A percentile compares a stretch with the other conserved stretches of the same genome.
Conservation (phyloP, 768 basidiomycete species). For the Rubroboletus satanas region DNA sequence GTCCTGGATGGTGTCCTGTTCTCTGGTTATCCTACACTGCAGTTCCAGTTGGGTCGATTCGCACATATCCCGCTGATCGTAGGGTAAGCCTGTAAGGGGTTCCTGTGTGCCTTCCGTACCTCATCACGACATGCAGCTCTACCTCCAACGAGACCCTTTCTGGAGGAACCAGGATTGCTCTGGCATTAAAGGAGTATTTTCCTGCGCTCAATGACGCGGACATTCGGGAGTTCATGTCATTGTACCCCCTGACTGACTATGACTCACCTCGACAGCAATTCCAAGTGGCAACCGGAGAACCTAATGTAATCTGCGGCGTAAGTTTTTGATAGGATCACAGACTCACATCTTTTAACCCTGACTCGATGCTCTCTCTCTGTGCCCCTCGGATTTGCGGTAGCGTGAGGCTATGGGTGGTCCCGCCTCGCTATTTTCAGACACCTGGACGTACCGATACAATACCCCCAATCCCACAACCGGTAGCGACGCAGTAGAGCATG, state of each 20-base stretch:
- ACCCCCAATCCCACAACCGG: constrained; percentile 45
- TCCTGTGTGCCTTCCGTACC: not conserved
- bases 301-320: constrained; percentile 51
- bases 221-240: constrained; percentile 35
- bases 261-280: constrained; percentile 39
- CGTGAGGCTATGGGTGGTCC: constrained; percentile 44
- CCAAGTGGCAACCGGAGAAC: constrained; percentile 48
- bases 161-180: constrained; percentile 33
- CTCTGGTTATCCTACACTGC: constrained; percentile 46
- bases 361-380: not conserved
- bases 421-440: constrained; percentile 31
- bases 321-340: constrained; percentile 17
- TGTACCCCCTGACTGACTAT: constrained; percentile 45
- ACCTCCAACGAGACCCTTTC: constrained; percentile 60
- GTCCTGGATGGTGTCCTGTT: constrained; percentile 54
- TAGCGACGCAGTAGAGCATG: constrained; percentile 39
- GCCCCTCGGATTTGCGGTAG: constrained; percentile 19
- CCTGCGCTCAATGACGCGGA: constrained; percentile 42
- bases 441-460: constrained; percentile 50
- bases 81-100: constrained; percentile 38
- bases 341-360: not conserved
- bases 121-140: constrained; percentile 32
- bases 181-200: constrained; percentile 40
- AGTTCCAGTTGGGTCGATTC: constrained; percentile 44
- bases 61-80: constrained; percentile 53